A percentile compares a stretch with the other conserved stretches of the same genome.
These are phyloP conservation scores for Nakazawaea pomicola DNA, from an alignment of 805 yeast species.

Conservation along the genomic window DNA sequence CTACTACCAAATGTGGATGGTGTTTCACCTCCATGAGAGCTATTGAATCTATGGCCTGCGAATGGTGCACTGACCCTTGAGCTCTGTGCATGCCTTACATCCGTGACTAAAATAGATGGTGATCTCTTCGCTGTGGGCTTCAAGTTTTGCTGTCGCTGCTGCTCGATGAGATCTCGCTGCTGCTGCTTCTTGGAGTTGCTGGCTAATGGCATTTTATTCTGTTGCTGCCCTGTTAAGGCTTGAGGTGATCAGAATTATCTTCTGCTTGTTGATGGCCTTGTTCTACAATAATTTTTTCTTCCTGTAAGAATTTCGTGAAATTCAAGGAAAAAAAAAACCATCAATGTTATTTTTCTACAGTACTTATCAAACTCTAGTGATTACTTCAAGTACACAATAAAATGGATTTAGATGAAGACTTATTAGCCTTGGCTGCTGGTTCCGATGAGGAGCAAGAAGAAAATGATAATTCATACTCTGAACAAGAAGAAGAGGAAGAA, in stretches of 20 bases:
- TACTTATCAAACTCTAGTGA: background rate
- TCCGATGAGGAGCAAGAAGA: conserved; percentile 26
- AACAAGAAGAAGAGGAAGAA: conserved; percentile 29
- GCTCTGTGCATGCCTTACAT: conserved; percentile 56
- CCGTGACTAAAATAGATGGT: conserved; percentile 92
- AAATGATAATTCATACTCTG: conserved; percentile 31
- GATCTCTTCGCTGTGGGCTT: conserved; percentile 77
- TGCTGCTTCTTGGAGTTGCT: conserved; percentile 8
- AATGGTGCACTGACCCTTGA: conserved; percentile 61
- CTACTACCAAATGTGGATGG: conserved; percentile 10
- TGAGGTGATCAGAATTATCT: too few species aligned
- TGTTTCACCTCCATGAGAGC: conserved; percentile 15
- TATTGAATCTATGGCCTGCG: conserved; percentile 57
- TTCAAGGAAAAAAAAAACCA: too few species aligned
- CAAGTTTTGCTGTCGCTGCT: conserved; percentile 14
- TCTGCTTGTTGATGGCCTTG: too few species aligned
- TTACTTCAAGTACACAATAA: background rate
- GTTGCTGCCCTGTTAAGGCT: background rate
- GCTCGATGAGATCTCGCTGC: conserved; percentile 7
- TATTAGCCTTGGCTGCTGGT: conserved; percentile 85
- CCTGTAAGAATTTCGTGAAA: too few species aligned
- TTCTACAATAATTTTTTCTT: too few species aligned
- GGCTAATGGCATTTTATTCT: conserved; percentile 1
- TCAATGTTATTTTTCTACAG: conserved; percentile 2
- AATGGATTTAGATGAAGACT: conserved; percentile 92